These are phyloP conservation scores for Fusarium euwallaceae DNA, from an alignment of 2,329 filamentous ascomycete genomes.

Conservation along the genomic window DNA sequence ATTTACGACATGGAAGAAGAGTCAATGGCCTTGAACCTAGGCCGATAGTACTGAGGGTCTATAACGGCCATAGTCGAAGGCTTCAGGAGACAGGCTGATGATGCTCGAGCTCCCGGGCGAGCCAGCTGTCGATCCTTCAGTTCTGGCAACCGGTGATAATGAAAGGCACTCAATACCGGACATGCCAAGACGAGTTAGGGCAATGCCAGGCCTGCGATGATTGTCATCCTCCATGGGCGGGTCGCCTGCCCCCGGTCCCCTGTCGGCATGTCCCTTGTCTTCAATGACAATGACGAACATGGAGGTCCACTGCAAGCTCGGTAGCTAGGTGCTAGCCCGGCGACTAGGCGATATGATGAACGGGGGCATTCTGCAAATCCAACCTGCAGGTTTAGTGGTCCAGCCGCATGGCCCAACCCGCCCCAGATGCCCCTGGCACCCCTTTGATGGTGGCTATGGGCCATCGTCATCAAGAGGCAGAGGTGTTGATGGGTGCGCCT, in stretches of 20 bases:
- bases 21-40: background rate
- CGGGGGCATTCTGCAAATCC: constrained; percentile 41
- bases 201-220: constrained; percentile 23
- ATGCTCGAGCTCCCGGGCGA: background rate
- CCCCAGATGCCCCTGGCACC: constrained; percentile 16
- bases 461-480: constrained; percentile 10
- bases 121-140: constrained; percentile 5
- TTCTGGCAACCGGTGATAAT: background rate
- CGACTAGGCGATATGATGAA: constrained; percentile 41
- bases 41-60: background rate
- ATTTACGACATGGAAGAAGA: background rate
- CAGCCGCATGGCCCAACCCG: constrained; percentile 36
- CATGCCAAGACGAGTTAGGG: constrained; percentile 3
- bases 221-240: constrained; percentile 24
- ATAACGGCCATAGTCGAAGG: background rate
- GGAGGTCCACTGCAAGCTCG: constrained; percentile 45
- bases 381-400: constrained; percentile 35
- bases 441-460: constrained; percentile 1
- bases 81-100: constrained; percentile 1
- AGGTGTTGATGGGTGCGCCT: constrained; percentile 10
- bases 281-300: constrained; percentile 46
- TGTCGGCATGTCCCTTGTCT: constrained; percentile 32
- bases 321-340: constrained; percentile 45
- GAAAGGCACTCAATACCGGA: constrained; percentile 6
- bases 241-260: constrained; percentile 21